Conservation (phyloP, 2,329 filamentous ascomycete species). For the Tolypocladium tropicale region DNA sequence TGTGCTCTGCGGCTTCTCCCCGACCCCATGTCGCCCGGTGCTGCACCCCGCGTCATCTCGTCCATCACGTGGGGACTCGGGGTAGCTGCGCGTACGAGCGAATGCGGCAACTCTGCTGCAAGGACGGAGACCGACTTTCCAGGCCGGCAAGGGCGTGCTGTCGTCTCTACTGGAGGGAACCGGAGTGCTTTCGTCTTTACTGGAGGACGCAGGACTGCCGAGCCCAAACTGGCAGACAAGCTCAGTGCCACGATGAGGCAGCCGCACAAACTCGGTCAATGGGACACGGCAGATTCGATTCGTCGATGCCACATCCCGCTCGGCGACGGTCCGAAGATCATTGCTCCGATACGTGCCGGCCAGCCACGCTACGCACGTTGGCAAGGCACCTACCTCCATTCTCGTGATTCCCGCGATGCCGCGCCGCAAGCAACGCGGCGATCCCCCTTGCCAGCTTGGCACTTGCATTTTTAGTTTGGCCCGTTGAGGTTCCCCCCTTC, state of each 20-base stretch:
- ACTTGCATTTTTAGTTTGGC: not conserved
- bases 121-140: not conserved
- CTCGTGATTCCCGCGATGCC: not conserved
- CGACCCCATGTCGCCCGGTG: not conserved
- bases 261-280: not conserved
- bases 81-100: not conserved
- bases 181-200: no score
- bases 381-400: no score
- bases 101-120: not conserved
- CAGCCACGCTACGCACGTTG: not conserved
- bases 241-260: not conserved
- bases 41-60: not conserved
- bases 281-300: not conserved
- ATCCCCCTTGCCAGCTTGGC: not conserved
- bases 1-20: not conserved
- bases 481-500: not conserved
- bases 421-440: not conserved
- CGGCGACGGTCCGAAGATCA: not conserved
- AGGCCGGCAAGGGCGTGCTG: not conserved
- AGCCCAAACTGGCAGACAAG: not conserved
- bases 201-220: not conserved
- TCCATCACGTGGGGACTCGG: not conserved
- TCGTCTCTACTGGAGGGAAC: not conserved
- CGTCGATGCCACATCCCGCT: not conserved
- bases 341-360: not conserved